Conservation (phyloP, 2,329 filamentous ascomycete species). For the Diaporthe sp. region DNA sequence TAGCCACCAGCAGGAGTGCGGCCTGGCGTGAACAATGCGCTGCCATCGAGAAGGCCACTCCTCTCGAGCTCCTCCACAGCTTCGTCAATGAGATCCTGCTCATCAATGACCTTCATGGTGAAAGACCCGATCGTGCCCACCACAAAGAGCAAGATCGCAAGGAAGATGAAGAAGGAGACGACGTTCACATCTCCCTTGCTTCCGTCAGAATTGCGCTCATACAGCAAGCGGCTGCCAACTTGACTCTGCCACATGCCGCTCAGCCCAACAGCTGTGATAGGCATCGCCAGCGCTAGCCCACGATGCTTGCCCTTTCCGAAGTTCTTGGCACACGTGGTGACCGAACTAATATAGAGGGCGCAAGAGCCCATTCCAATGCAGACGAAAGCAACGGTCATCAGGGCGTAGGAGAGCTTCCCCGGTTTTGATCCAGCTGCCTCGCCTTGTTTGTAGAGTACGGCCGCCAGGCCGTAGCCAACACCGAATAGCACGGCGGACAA, state of each 20-base stretch:
- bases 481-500: slow-evolving; percentile 82
- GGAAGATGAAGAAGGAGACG: slow-evolving; percentile 89
- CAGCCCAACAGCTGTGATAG: slow-evolving; percentile 92
- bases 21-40: slow-evolving; percentile 76
- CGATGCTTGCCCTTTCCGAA: slow-evolving; percentile 91
- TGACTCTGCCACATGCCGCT: slow-evolving; percentile 98
- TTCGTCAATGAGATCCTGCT: slow-evolving; percentile 89
- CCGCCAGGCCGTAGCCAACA: slow-evolving; percentile 85
- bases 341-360: slow-evolving; percentile 88
- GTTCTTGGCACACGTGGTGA: slow-evolving; percentile 99
- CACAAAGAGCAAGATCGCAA: slow-evolving; percentile 77
- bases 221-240: slow-evolving; percentile 83
- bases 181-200: slow-evolving; percentile 77
- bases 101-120: slow-evolving; percentile 83
- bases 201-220: slow-evolving; percentile 76
- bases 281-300: slow-evolving; percentile 88
- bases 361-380: slow-evolving; percentile 87
- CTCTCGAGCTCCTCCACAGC: slow-evolving; percentile 92
- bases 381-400: slow-evolving; percentile 90
- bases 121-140: slow-evolving; percentile 83
- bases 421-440: slow-evolving; percentile 61
- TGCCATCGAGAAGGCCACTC: slow-evolving; percentile 84
- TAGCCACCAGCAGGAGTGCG: slow-evolving; percentile 61
- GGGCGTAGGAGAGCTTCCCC: slow-evolving; percentile 76
- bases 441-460: slow-evolving; percentile 76